Base-by-base conservation (phyloP, 345 rosid genomes). In the Aethionema arabicum region DNA sequence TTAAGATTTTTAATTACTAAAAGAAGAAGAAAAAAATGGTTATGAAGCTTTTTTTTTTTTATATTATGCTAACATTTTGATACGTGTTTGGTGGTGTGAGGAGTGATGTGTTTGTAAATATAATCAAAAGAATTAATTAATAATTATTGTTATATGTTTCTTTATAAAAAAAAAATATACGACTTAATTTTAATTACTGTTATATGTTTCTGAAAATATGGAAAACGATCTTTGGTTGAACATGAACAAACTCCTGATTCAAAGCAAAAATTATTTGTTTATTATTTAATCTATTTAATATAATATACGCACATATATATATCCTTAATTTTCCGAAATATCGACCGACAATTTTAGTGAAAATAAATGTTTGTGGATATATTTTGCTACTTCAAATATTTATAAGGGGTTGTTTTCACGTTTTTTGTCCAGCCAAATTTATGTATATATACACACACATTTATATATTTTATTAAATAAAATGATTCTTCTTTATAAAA, bases 91-190 rank as follows among this genome's bases (percentile, higher is more conserved):
- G 31, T 69, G 56, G 61, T 69, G 61, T 61, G 61, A 52, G 37
- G 52, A 46, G 68, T 69, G 74, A 54, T 55, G 57, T 48, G 16
- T 54, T 21, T 62, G 68, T 69, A 56, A 37, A 69, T 62, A 62
- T 47, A 27, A 33, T 62, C 52, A 65, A 48, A 54, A 40, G 27
- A 42, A 4, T 48, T 63, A 55, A 35, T 35, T 1, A 35, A 2
- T 21, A 35, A 32, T 48, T 46, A 43, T 14, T 54, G 51, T 10
- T 67, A 32, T 51, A 8, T 48, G n/a, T 21, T 21, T 21, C 27
- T 21, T 21, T 21, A 21, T 21, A 21, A 21, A 21, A 1, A 21
- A 21, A 21, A 21, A 21, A 21, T 21, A 21, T 21, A 21, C 27
- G 1, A 21, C 2, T 21, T 21, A 21, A 21, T 21, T 21, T 21